Conservation (phyloP, 2,329 filamentous ascomycete genomes). For the Trichothecium sympodiale region DNA sequence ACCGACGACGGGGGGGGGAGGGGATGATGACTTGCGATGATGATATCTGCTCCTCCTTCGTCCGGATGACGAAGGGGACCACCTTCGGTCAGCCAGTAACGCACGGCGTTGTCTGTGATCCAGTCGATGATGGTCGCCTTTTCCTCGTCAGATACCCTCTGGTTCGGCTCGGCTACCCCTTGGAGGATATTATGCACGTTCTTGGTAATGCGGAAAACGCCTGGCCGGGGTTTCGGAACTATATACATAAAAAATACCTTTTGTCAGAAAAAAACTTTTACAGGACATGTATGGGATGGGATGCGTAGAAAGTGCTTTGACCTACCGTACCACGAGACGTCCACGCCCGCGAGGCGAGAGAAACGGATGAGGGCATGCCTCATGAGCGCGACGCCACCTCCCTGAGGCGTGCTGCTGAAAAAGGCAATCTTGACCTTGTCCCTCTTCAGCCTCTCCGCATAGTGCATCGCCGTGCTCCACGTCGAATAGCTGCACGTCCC, state of each 20-base stretch:
- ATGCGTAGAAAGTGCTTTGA: too few species aligned
- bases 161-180: constrained; percentile 56
- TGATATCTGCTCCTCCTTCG: constrained; percentile 63
- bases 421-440: constrained; percentile 62
- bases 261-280: background rate
- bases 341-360: constrained; percentile 52
- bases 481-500: constrained; percentile 49
- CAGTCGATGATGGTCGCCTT: constrained; percentile 55
- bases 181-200: constrained; percentile 84
- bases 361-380: constrained; percentile 67
- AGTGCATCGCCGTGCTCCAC: constrained; percentile 55
- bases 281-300: too few species aligned
- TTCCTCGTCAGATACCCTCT: constrained; percentile 53
- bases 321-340: constrained; percentile 61
- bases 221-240: constrained; percentile 70
- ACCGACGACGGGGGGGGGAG: background rate
- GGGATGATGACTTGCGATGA: constrained; percentile 38
- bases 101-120: constrained; percentile 61
- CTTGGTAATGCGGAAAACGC: constrained; percentile 75
- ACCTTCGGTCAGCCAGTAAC: constrained; percentile 60
- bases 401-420: constrained; percentile 71
- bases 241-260: background rate
- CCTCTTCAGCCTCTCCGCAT: constrained; percentile 49
- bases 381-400: constrained; percentile 77
- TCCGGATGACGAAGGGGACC: constrained; percentile 55